phyloP scores from a whole-genome alignment of 2,329 filamentous ascomycete genomes.

The Botrytis deweyae region DNA sequence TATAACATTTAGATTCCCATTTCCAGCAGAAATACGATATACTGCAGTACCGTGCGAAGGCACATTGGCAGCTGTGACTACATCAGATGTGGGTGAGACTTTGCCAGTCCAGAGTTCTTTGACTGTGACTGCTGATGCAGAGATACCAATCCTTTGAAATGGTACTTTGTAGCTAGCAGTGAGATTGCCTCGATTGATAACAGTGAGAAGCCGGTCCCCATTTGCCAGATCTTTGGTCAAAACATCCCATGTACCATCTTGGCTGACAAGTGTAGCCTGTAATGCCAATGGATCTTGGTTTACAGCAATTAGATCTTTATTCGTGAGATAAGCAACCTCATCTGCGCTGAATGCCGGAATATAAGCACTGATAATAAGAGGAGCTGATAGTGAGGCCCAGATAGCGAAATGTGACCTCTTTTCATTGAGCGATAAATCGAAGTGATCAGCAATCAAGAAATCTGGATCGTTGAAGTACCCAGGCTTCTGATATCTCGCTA shows the following conservation, averaged over 20 bases:
- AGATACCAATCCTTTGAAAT: constrained; percentile 35
- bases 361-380: constrained; percentile 38
- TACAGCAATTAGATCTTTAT: constrained; percentile 37
- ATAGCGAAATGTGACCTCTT: constrained; percentile 36
- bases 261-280: constrained; percentile 47
- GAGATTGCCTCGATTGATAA: constrained; percentile 46
- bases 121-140: constrained; percentile 34
- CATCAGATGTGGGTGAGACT: constrained; percentile 38
- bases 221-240: constrained; percentile 48
- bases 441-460: constrained; percentile 36
- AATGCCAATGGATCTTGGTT: constrained; percentile 37
- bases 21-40: constrained; percentile 43
- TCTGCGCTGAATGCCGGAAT: constrained; percentile 39
- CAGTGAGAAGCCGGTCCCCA: constrained; percentile 48
- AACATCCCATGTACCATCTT: constrained; percentile 46
- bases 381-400: constrained; percentile 35
- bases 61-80: constrained; percentile 42
- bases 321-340: constrained; percentile 43
- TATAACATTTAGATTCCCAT: constrained; percentile 23
- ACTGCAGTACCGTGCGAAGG: constrained; percentile 41
- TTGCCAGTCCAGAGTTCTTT: constrained; percentile 48
- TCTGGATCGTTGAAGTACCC: constrained; percentile 42
- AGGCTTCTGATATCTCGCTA: constrained; percentile 39
- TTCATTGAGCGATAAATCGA: constrained; percentile 32
- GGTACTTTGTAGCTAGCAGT: constrained; percentile 39